Base-by-base conservation (phyloP, 495 filamentous ascomycete species). In the Beverwykella pulmonaria region DNA sequence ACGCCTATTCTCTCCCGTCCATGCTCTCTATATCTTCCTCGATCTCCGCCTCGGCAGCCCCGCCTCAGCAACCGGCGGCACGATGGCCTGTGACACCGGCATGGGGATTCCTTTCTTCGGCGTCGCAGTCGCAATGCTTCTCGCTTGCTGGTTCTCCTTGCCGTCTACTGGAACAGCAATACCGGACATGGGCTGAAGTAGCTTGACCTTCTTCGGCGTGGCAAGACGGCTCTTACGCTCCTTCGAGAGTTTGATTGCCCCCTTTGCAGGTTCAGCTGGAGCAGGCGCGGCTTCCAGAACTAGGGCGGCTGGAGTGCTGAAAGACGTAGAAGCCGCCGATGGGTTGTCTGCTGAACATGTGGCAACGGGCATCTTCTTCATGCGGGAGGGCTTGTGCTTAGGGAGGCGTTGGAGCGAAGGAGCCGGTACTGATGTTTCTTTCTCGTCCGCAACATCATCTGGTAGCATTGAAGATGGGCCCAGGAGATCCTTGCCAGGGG, bases 401-500 rank as follows among this genome's bases (percentile, higher is more conserved):
- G 59, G 53, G 4, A 67, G 27, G 15, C 29, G 25, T 36, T 67
- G 64, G 22, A 48, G 30, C 5, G 23, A 29, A 2, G 55, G n/a
- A 44, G 6, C 17, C 2, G 39, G 39, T 3, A n/a, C 39, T 2
- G 39, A 14, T 26, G 41, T 50, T 53, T 58, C 50, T 36, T 65
- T 62, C 27, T 69, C 66, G 0, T 72, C 70, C 41, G 34, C 26
- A 2, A 66, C 36, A n/a, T 65, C 66, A 17, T 44, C 48, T 0
- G 70, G 66, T 3, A 67, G 58, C 4, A 67, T 23, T 36, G 56
- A 68, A 3, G 64, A 49, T 32, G 68, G 64, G 9, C 47, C 66
- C 2, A 72, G 53, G 46, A 72, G 70, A n/a, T 57, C 67, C 34
- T 73, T 73, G 1, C 67, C 71, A 26, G 71, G 71, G 0, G 71